Conservation (phyloP, 768 basidiomycete genomes). For the Lanmaoa pseudosensibilis region DNA sequence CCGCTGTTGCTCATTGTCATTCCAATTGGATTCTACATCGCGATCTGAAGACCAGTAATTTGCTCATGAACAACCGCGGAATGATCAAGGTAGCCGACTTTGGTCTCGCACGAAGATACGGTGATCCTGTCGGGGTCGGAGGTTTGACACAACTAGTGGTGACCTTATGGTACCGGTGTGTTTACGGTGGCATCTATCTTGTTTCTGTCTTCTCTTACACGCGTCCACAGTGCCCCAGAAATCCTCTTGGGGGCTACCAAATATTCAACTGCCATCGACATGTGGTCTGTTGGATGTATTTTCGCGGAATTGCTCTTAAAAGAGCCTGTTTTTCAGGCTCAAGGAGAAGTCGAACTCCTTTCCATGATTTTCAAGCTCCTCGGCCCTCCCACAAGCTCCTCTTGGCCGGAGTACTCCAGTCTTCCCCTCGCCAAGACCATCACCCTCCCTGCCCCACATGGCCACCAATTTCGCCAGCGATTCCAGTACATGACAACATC, state of each 20-base stretch:
- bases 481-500: conserved; percentile 83
- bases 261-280: conserved; percentile 93
- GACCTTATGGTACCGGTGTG: conserved; percentile 97
- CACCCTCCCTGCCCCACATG: conserved; percentile 70
- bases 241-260: conserved; percentile 89
- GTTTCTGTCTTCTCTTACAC: conserved; percentile 12
- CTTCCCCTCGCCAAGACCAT: conserved; percentile 84
- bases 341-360: conserved; percentile 89
- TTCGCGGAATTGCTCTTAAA: conserved; percentile 95
- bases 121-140: conserved; percentile 94
- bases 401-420: conserved; percentile 82
- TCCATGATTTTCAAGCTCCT: conserved; percentile 94
- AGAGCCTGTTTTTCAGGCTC: conserved; percentile 97
- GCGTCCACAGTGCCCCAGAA: conserved; percentile 76
- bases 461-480: conserved; percentile 76
- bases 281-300: conserved; percentile 99
- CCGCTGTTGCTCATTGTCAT: conserved; percentile 92
- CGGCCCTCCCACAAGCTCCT: conserved; percentile 82
- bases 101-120: conserved; percentile 92
- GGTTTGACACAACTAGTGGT: conserved; percentile 98
- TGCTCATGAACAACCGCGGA: conserved; percentile 98
- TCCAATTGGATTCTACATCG: conserved; percentile 97
- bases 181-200: conserved; percentile 12
- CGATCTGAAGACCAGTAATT: conserved; percentile 95
- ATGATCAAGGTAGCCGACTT: conserved; percentile 99